phyloP scores from a whole-genome alignment of 768 basidiomycete species.

The Xerocomus brunneocitrinus region DNA sequence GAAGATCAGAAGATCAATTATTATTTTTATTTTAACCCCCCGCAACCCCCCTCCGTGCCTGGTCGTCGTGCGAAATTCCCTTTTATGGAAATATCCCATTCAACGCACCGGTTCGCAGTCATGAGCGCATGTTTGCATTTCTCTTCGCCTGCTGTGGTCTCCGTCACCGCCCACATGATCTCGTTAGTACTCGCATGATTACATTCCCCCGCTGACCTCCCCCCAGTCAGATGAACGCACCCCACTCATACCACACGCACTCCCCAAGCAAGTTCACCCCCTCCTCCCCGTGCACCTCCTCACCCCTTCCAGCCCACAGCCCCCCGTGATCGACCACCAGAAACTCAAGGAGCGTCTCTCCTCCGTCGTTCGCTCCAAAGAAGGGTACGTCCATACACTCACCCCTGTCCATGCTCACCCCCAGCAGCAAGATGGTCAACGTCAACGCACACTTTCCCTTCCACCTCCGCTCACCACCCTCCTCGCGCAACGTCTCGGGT shows the following conservation, averaged over 20 bases:
- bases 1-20: slow-evolving; percentile 33
- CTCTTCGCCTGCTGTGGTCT: slow-evolving; percentile 30
- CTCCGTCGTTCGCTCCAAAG: slow-evolving; percentile 55
- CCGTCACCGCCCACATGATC: slow-evolving; percentile 10
- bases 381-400: slow-evolving; percentile 42
- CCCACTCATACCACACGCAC: slow-evolving; percentile 26
- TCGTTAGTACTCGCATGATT: slow-evolving; percentile 7
- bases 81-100: background rate
- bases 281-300: background rate
- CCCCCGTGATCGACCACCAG: slow-evolving; percentile 43
- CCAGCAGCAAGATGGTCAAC: slow-evolving; percentile 64
- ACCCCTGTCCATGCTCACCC: background rate
- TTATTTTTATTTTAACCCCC: slow-evolving; percentile 10
- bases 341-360: slow-evolving; percentile 48
- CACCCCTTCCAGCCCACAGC: slow-evolving; percentile 20
- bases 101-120: background rate
- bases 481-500: slow-evolving; percentile 34
- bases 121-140: slow-evolving; percentile 23
- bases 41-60: slow-evolving; percentile 28
- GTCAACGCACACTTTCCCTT: slow-evolving; percentile 58
- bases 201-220: slow-evolving; percentile 1
- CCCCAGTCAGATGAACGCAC: slow-evolving; percentile 20
- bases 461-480: slow-evolving; percentile 37
- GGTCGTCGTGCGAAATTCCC: slow-evolving; percentile 21
- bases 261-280: slow-evolving; percentile 22